These are phyloP conservation scores for Sextonia rubra DNA, from an alignment of 164 flowering plant species.

Conservation along the genomic window DNA sequence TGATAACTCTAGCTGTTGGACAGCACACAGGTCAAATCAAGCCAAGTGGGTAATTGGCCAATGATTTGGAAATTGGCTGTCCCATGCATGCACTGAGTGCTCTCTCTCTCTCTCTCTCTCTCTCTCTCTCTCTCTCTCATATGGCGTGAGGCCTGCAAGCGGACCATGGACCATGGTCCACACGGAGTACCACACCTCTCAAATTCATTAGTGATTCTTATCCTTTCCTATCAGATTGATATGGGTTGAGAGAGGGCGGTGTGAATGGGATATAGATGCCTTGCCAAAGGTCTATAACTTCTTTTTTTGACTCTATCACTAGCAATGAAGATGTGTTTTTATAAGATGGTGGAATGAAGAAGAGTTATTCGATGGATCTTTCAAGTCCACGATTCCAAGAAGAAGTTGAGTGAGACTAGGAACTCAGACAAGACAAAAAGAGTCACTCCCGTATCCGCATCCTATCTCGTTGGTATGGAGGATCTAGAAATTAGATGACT, in stretches of 20 bases:
- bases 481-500: background rate
- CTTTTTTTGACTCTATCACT: background rate
- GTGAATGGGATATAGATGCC: background rate
- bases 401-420: background rate
- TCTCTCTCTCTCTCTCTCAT: too few species aligned
- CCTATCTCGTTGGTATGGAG: background rate
- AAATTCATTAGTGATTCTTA: background rate
- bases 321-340: background rate
- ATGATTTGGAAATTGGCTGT: too few species aligned
- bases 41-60: too few species aligned
- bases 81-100: too few species aligned
- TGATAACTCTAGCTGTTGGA: too few species aligned
- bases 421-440: background rate
- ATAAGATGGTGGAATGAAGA: background rate
- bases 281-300: background rate
- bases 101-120: too few species aligned
- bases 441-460: background rate
- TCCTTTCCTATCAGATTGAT: background rate
- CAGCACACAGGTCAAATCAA: too few species aligned
- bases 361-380: too few species aligned
- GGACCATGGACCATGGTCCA: too few species aligned
- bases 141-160: too few species aligned
- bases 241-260: background rate
- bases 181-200: too few species aligned
- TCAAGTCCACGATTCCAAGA: background rate